Conservation (phyloP, 106 monocot species). For the Hemerocallis citrina region DNA sequence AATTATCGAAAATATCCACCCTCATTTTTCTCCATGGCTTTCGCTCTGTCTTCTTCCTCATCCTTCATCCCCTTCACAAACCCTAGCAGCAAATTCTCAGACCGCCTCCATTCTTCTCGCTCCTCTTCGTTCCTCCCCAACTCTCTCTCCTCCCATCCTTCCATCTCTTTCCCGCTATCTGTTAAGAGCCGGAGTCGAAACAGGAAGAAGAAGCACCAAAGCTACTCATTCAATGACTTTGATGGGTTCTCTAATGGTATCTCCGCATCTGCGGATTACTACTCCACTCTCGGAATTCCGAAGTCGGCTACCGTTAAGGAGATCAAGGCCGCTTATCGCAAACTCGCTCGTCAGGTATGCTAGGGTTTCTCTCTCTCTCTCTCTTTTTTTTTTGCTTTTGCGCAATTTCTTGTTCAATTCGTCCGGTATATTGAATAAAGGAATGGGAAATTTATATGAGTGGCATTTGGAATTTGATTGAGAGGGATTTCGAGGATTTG, state of each 20-base stretch:
- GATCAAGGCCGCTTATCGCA: conserved; percentile 90
- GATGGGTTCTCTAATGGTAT: conserved; percentile 12
- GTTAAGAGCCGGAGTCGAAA: conserved; percentile 10
- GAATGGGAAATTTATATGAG: no score
- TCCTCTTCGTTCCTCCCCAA: conserved; percentile 11
- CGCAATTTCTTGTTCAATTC: no score
- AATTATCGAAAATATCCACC: no score
- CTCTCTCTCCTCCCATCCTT: conserved; percentile 2
- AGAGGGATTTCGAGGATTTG: no score
- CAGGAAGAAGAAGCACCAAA: conserved; percentile 6
- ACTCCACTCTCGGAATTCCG: conserved; percentile 81
- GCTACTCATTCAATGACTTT: not conserved
- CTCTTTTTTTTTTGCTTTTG: no score
- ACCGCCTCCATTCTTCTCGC: conserved; percentile 4
- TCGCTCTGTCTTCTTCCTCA: no score
- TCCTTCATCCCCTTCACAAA: no score
- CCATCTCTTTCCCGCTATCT: conserved; percentile 10
- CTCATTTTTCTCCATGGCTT: no score
- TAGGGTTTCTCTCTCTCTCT: no score
- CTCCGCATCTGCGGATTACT: conserved; percentile 61
- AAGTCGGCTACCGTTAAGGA: conserved; percentile 71
- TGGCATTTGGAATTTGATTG: no score
- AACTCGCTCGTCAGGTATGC: conserved; percentile 84
- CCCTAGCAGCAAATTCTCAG: no score
- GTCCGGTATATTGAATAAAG: no score